Conservation (phyloP, 306 rosid species). For the Rosa lucieae region DNA sequence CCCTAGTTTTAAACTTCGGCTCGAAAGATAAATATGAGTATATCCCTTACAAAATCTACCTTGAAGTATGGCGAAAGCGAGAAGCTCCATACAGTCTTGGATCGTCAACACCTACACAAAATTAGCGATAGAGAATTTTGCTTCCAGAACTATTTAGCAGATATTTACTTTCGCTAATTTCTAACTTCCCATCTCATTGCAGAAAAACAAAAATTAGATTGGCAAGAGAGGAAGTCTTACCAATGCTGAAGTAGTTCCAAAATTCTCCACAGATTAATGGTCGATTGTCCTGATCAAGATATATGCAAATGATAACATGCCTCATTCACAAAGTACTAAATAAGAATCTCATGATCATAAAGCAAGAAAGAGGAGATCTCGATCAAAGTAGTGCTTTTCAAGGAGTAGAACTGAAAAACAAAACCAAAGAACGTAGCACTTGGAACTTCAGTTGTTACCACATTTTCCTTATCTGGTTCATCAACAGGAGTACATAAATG, state of each 20-base stretch:
- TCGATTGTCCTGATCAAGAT: background rate
- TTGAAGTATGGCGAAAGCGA: background rate
- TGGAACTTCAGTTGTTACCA: background rate
- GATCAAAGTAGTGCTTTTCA: background rate
- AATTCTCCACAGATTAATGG: background rate
- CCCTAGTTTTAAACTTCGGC: no score
- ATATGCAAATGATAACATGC: no score
- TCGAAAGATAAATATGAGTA: no score
- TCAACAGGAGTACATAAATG: background rate
- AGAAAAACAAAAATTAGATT: no score
- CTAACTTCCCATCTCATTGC: background rate
- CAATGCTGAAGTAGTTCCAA: slow-evolving; percentile 12
- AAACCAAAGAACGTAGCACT: no score
- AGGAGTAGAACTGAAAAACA: no score
- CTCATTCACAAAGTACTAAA: no score
- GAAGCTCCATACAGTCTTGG: background rate
- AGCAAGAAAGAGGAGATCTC: background rate
- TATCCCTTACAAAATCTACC: background rate
- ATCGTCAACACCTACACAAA: background rate
- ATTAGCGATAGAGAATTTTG: background rate
- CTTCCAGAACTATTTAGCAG: background rate
- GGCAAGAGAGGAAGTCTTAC: background rate
- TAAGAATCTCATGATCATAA: background rate
- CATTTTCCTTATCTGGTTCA: background rate
- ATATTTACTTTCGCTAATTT: no score